Evolutionary conservation across 768 basidiomycete genomes (phyloP).

Genomic region (Scleroderma bovista): DNA sequence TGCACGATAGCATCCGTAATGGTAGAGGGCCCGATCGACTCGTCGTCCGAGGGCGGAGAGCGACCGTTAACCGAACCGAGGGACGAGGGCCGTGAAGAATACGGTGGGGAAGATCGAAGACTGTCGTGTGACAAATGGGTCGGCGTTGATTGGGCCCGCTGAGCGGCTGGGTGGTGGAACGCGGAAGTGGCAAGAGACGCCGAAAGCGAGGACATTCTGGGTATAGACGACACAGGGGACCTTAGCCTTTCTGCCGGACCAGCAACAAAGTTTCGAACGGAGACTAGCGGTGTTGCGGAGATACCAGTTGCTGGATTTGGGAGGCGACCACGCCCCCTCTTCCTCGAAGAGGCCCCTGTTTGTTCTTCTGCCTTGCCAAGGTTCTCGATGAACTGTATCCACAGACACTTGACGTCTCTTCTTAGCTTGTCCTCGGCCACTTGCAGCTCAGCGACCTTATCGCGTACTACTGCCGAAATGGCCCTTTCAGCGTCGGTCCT

Average conservation of each 20-base stretch:
- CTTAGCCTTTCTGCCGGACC: slow-evolving; percentile 31
- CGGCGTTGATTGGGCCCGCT: slow-evolving; percentile 12
- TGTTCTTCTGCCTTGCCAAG: slow-evolving; percentile 41
- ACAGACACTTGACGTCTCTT: slow-evolving; percentile 55
- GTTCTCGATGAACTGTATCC: slow-evolving; percentile 52
- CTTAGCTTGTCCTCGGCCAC: slow-evolving; percentile 48
- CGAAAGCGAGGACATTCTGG: slow-evolving; percentile 58
- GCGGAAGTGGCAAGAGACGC: slow-evolving; percentile 59
- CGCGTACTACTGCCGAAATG: slow-evolving; percentile 45
- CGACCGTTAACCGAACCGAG: slow-evolving; percentile 20
- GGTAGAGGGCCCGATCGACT: slow-evolving; percentile 14
- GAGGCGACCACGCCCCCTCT: slow-evolving; percentile 14
- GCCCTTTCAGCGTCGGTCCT: slow-evolving; percentile 56
- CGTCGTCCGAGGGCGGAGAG: slow-evolving; percentile 14
- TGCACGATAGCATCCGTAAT: slow-evolving; percentile 24
- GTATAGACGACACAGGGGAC: slow-evolving; percentile 33
- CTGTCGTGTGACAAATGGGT: slow-evolving; percentile 13
- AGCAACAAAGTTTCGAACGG: slow-evolving; percentile 49
- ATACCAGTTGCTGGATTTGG: slow-evolving; percentile 16
- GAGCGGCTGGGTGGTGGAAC: slow-evolving; percentile 48
- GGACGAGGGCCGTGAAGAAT: slow-evolving; percentile 33
- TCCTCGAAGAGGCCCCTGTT: slow-evolving; percentile 13
- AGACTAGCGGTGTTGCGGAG: slow-evolving; percentile 31
- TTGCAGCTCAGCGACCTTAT: slow-evolving; percentile 53
- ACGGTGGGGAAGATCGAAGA: slow-evolving; percentile 29